These are phyloP conservation scores for Trichoderma parareesei DNA, from an alignment of 495 filamentous ascomycete species.

Conservation along the genomic window DNA sequence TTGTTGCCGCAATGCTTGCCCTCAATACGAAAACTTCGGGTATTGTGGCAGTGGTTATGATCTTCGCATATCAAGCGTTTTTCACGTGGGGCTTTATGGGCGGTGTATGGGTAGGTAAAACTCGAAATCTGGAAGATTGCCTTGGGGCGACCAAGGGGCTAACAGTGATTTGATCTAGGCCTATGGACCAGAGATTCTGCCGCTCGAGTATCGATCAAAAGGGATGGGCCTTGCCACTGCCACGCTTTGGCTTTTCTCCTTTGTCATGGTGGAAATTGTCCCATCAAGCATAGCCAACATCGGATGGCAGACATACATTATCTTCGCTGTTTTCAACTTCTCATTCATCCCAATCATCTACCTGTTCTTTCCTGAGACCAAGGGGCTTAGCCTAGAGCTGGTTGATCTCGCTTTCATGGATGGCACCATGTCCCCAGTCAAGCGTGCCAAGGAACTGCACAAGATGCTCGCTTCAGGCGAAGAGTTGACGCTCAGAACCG, in stretches of 20 bases:
- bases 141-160: background rate
- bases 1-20: constrained; percentile 2
- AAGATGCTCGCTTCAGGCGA: constrained; percentile 6
- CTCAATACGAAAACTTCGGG: background rate
- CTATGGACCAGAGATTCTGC: constrained; percentile 2
- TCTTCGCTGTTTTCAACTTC: constrained; percentile 66
- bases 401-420: constrained; percentile 76
- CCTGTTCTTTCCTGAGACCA: constrained; percentile 63
- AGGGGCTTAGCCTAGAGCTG: constrained; percentile 48
- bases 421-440: constrained; percentile 70
- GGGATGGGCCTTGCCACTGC: constrained; percentile 56
- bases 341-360: constrained; percentile 68
- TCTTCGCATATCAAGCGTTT: constrained; percentile 1
- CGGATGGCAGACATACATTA: constrained; percentile 69
- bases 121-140: background rate
- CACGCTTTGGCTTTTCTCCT: constrained; percentile 77
- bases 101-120: background rate
- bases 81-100: constrained; percentile 3
- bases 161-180: background rate
- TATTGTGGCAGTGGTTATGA: constrained; percentile 1
- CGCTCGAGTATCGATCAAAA: constrained; percentile 3
- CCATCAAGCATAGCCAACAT: constrained; percentile 63
- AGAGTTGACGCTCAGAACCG: background rate
- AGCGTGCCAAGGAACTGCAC: constrained; percentile 58
- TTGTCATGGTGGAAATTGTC: constrained; percentile 71